Conservation (phyloP, 768 basidiomycete species). For the Boletellus emodensis region DNA sequence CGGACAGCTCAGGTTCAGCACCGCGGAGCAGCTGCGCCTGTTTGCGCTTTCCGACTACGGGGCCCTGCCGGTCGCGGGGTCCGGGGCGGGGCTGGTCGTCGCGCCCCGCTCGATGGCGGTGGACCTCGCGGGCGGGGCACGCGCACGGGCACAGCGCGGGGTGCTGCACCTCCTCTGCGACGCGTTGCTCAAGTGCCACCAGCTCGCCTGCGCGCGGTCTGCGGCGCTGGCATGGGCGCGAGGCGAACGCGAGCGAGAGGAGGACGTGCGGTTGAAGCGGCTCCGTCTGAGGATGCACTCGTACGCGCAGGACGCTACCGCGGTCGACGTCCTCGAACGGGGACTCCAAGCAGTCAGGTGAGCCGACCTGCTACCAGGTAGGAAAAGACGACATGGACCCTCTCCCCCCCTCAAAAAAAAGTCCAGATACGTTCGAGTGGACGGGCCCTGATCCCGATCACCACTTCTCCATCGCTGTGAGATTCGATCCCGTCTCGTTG, state of each 20-base stretch:
- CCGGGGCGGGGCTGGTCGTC: slow-evolving; percentile 10
- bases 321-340: slow-evolving; percentile 28
- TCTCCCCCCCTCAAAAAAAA: no score
- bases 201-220: neutral
- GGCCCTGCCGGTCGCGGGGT: no score
- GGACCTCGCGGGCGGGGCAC: slow-evolving; percentile 29
- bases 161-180: slow-evolving; percentile 26
- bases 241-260: no score
- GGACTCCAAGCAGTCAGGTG: slow-evolving; percentile 37
- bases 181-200: slow-evolving; percentile 25
- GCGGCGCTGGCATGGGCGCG: no score
- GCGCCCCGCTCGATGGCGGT: slow-evolving; percentile 27
- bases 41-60: slow-evolving; percentile 6
- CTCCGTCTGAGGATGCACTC: slow-evolving; percentile 40
- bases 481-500: no score
- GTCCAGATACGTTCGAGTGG: slow-evolving; percentile 51
- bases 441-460: slow-evolving; percentile 59
- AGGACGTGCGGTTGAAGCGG: slow-evolving; percentile 22
- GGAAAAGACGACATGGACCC: no score
- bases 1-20: slow-evolving; percentile 24
- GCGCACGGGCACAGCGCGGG: slow-evolving; percentile 5
- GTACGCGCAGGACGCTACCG: slow-evolving; percentile 29
- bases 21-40: slow-evolving; percentile 18
- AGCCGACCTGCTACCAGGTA: slow-evolving; percentile 9
- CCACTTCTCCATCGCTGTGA: slow-evolving; percentile 58